Base-by-base conservation (phyloP, 140 eudicot species). In the Senecio squalidus region DNA sequence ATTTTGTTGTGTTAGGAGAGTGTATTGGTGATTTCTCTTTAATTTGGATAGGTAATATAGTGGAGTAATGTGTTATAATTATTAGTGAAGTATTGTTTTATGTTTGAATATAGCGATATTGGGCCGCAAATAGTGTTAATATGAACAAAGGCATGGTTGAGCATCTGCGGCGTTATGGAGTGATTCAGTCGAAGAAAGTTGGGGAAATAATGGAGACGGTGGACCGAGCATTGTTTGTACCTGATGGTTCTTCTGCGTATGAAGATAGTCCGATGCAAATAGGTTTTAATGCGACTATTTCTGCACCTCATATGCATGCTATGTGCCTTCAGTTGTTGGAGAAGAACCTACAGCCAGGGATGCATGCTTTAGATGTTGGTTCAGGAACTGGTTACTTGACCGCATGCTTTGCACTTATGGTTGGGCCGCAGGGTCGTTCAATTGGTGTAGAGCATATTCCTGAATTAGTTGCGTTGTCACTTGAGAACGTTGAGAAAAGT, bases 281-380 rank as follows among this genome's bases (percentile, higher is more conserved):
- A 58, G 98, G 98, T 13, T 77, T 78, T 56, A 91, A 91, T 71
- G 98, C 82, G 56, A 91, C 96, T 22, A 91, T 91, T 64, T 91
- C 98, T 66, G 98, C 98, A 25, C 98, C 98, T 66, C 98, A 91
- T 79, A 91, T 91, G 98, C 98, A 91, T 79, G 98, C 96, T 18
- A 86, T 71, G 50, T 91, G 98, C 76, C 96, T 91, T 68, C 84
- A 86, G 69, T 74, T 91, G 55, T 50, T 91, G 80, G 94, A 86
- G 70, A 72, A 86, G 39, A 61, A 86, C 64, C 70, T 91, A 82
- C 88, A 81, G 74, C 94, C 98, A 18, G 98, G 98, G 74, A 91
- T 86, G 98, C 94, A 73, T 67, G 94, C 92, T 63, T 64, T 91
- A 66, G 98, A 91, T 75, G 84, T 91, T 76, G 98, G 98, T 60